Base-by-base conservation (phyloP, 352 stramenopile species). In the Pythium sukuiense region DNA sequence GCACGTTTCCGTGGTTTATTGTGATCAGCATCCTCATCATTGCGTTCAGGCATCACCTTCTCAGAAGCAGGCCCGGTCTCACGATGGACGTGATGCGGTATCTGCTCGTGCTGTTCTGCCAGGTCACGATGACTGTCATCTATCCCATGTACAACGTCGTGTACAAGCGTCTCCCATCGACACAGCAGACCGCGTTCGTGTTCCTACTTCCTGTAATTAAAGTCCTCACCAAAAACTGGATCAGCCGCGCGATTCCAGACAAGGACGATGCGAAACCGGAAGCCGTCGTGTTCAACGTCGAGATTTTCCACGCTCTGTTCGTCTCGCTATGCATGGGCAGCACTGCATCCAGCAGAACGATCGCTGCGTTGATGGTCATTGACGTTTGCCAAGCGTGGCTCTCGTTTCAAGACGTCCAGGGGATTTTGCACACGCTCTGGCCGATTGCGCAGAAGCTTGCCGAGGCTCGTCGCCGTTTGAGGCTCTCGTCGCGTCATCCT, bases 161-260 rank as follows among this genome's bases (percentile, higher is more conserved):
- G 2, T 77, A 69, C 56, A 46, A 59, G 27, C 20, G 24, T 0
- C 29, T 72, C n/a, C 59, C 58, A 27, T 50, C 45, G 0, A 32
- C 24, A 2, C 2, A 60, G 33, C 67, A 77, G 49, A 74, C 55
- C 9, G 35, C 41, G 2, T 55, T 58, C 41, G 33, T 66, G 6
- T n/a, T 77, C 24, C 2, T 87, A 6, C 65, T 87, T 9, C 74
- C 72, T 11, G 46, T 81, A 26, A 66, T 85, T n/a, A 87, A 87
- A 53, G 61, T 87, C 30, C 33, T 56, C 0, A 65, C 65, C 33
- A 83, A 85, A 53, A 79, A 81, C 60, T 67, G 71, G 56, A 76
- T 86, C 32, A 72, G 70, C 56, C 43, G 57, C 35, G n/a, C 61
- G 53, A 53, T 73, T 7, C 12, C 6, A 9, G 65, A 65, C 37